Base-by-base conservation (phyloP, 768 basidiomycete genomes). In the Gyrodon lividus region DNA sequence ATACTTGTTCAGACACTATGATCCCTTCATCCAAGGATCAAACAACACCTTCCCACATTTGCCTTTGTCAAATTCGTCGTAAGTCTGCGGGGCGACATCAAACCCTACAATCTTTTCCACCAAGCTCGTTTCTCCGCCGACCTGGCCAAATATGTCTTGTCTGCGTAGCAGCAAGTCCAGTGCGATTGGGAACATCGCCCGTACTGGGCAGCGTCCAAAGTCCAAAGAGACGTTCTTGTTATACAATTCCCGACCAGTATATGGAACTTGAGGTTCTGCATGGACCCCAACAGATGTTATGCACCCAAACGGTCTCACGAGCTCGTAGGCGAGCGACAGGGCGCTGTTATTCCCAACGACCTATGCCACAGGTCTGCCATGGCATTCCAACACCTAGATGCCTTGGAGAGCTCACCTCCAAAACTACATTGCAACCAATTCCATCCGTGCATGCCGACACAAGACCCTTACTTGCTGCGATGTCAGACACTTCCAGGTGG, bases 201-300 rank as follows among this genome's bases (percentile, higher is more conserved):
- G 81, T 5, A 88, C 87, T 14, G 88, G 89, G 58, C 89, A 91
- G 8, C 89, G 81, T 8, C 90, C 90, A 63, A 91, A 92, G 59
- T 89, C 84, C 22, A 89, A 72, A 1, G 85, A 87, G 6, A 89
- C 77, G 65, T 91, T 92, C 70, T 89, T 88, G 73, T 84, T 73
- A 67, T 91, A 92, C 50, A 84, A 62, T 38, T 84, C 73, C 6
- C 63, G 61, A 19, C 79, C 77, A 10, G 76, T 80, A 57, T 84
- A 80, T 2, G 85, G 84, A 34, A 87, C 57, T 19, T 66, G 73
- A 1, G 70, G 70, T 43, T 68, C 73, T 48, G 81, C 78, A 51
- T 89, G 87, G 9, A 87, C 86, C 7, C 89, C 87, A 3, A 91
- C 87, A 6, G 87, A 89, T 28, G 77, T 76, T 56, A 90, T 84